Base-by-base conservation (phyloP, 2,329 filamentous ascomycete genomes). In the Diplodia mutila region DNA sequence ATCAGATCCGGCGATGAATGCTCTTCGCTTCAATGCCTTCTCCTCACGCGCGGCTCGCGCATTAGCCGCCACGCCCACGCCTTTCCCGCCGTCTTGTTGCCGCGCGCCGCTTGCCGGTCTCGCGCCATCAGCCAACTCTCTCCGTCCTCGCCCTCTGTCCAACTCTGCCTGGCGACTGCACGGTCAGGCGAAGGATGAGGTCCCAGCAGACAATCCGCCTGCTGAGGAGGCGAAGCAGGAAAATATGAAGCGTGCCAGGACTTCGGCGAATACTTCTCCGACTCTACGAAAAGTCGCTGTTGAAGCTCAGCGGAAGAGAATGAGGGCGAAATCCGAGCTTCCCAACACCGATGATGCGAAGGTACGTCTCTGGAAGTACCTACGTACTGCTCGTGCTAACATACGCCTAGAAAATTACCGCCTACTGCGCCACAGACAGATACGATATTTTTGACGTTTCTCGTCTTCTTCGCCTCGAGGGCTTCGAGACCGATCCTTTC, bases 241-340 rank as follows among this genome's bases (percentile, higher is more conserved):
- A 48, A 42, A 34, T 6, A 6, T 49, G 39, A 66, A 66, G 37
- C 64, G 52, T 23, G 23, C 52, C n/a, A 34, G 51, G 23, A 21
- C 52, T 14, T 73, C 73, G 23, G 70, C 68, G 61, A 77, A 77
- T 65, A 78, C 76, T 21, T 63, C 59, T 37, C 78, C 90, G 69
- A 95, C 92, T 1, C 83, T 97, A 37, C 89, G 94, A 66, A 87
- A 93, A 68, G 93, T 97, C 14, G 93, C 94, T 37, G 91, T 93
- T 21, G 93, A 95, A 73, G 93, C 94, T 21, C 93, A 97, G 80
- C 82, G 80, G 71, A 70, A 84, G 83, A 72, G 79, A 82, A 61
- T 75, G 73, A 67, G 81, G 82, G 82, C 27, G 77, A 82, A 61
- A 79, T 78, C 29, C 76, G 81, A 39, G 16, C 42, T 54, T 18